Conservation (phyloP, 345 rosid species). For the Kandelia obovata region DNA sequence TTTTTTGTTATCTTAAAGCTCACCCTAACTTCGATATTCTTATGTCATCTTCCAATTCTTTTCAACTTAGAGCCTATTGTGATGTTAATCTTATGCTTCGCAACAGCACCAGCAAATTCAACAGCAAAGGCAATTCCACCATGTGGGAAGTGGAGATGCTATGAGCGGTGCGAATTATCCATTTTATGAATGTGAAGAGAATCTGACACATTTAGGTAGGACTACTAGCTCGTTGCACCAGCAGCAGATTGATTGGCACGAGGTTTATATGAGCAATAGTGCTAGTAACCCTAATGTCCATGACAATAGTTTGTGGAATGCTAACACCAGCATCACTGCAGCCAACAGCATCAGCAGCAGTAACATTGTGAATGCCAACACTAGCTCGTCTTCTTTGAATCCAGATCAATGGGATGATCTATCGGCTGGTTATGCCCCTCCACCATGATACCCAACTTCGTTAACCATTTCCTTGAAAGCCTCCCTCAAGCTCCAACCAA, state of each 20-base stretch:
- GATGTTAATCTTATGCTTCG: conserved; percentile 18
- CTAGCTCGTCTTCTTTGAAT: conserved; percentile 27
- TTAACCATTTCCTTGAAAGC: not conserved
- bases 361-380: not conserved
- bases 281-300: conserved; percentile 19
- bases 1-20: no score
- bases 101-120: conserved; percentile 18
- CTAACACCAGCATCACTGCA: conserved; percentile 17
- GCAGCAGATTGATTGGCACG: conserved; percentile 36
- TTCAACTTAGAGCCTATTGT: not conserved
- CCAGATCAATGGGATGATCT: conserved; percentile 36
- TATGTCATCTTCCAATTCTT: not conserved
- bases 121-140: conserved; percentile 27
- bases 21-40: no score
- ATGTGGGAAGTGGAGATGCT: conserved; percentile 14
- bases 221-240: conserved; percentile 3
- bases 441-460: conserved; percentile 17
- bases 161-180: conserved; percentile 9
- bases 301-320: conserved; percentile 35
- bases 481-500: conserved; percentile 4
- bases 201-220: conserved; percentile 20
- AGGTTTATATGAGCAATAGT: conserved; percentile 13
- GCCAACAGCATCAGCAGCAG: conserved; percentile 7
- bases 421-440: conserved; percentile 31
- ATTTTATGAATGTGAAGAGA: conserved; percentile 25